Evolutionary conservation across 2,329 filamentous ascomycete species (phyloP), one percentile per base, ranked within the genome.

Genomic region (Ceratocystis lukuohia): DNA sequence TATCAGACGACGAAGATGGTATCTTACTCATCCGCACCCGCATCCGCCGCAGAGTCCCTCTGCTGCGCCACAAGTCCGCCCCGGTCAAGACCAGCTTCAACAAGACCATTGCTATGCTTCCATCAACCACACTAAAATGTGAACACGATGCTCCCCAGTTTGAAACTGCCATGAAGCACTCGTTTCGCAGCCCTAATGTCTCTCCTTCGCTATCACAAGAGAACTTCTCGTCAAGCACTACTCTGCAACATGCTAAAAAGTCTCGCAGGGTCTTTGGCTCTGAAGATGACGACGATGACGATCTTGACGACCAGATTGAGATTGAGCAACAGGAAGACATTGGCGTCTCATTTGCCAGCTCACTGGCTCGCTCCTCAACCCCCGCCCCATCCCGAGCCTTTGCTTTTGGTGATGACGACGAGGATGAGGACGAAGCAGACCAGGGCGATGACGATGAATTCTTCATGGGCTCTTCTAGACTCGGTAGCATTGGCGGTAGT

Each of bases 81-180:
- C 66, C 62, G 20, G 28, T 15, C 20, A 61, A 22, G 3, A 48
- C 82, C 61, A 80, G 75, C 69, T 88, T 91, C 69, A 89, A 87
- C 74, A 93, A 89, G 75, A 96, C 87, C 1, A 96, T 96, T 71
- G 90, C 90, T 6, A 94, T 88, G 76, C 79, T 96, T 7, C 91
- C 91, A 2, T 89, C 90, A 0, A 96, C 92, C 1, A 96, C 88
- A 0, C 80, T 94, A 61, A 96, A 96, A 72, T 93, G 89, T 71
- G 82, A 88, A 50, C 86, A 86, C 62, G 90, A 94, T 69, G 88
- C 87, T 0, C 86, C 88, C 0, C 89, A 93, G 68, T 77, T 81
- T 20, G 83, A 82, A 72, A 56, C 79, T 37, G 85, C 80, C 41
- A 83, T 85, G 80, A 86, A 84, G 73, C 83, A 86, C 72, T 83